phyloP scores from a whole-genome alignment of 495 filamentous ascomycete species.

The Lophium mytilinum region DNA sequence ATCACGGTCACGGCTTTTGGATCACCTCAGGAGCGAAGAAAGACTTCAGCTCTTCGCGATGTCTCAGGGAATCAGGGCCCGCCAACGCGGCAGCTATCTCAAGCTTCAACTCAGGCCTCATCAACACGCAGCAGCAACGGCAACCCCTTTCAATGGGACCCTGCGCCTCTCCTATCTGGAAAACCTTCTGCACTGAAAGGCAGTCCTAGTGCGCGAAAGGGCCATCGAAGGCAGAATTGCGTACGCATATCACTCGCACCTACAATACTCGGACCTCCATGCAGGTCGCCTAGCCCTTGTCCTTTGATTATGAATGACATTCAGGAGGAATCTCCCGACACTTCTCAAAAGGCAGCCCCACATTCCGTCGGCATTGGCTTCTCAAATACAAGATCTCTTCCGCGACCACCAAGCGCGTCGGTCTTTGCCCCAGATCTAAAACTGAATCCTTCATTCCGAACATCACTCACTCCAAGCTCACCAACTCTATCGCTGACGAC shows the following conservation, averaged over 20 bases:
- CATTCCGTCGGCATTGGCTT: constrained; percentile 10
- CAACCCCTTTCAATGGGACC: constrained; percentile 24
- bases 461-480: constrained; percentile 27
- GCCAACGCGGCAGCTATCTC: constrained; percentile 14
- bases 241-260: constrained; percentile 26
- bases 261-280: constrained; percentile 28
- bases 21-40: constrained; percentile 18
- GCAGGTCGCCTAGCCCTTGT: constrained; percentile 26
- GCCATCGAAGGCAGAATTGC: constrained; percentile 18
- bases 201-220: constrained; percentile 21
- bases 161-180: constrained; percentile 9
- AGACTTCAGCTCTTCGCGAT: constrained; percentile 2
- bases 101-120: constrained; percentile 19
- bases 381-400: constrained; percentile 15
- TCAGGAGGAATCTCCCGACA: constrained; percentile 23
- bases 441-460: constrained; percentile 17
- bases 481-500: constrained; percentile 24
- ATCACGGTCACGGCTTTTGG: constrained; percentile 11
- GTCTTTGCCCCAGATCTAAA: constrained; percentile 24
- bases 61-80: constrained; percentile 1
- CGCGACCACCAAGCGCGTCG: constrained; percentile 21
- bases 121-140: constrained; percentile 24
- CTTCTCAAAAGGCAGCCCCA: background rate
- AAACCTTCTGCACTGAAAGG: constrained; percentile 24
- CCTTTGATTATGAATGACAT: constrained; percentile 28